Evolutionary conservation across 2,329 filamentous ascomycete genomes (phyloP).

Genomic region (Cordyceps cateniannulata): DNA sequence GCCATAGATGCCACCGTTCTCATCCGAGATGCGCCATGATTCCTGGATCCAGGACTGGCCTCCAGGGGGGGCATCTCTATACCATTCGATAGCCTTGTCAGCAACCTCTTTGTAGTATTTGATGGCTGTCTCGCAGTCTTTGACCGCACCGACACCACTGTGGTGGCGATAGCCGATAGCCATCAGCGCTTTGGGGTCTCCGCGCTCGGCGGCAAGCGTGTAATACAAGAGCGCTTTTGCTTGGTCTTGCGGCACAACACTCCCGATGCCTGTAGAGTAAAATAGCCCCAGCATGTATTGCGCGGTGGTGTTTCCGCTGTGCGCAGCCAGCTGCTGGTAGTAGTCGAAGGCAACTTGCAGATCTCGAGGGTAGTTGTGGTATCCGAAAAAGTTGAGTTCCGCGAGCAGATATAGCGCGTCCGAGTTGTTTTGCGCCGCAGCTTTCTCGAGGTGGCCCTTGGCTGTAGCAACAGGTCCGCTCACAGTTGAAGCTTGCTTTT

Average conservation of each 20-base stretch:
- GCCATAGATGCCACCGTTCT: conserved; percentile 86
- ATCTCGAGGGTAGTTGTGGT: conserved; percentile 80
- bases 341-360: conserved; percentile 72
- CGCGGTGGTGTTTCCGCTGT: conserved; percentile 82
- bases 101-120: conserved; percentile 90
- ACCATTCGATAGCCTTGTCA: conserved; percentile 85
- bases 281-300: conserved; percentile 95
- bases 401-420: conserved; percentile 87
- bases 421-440: conserved; percentile 53
- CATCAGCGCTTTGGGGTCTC: conserved; percentile 86
- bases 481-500: conserved; percentile 26
- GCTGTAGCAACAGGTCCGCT: conserved; percentile 43
- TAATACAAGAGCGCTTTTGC: conserved; percentile 90
- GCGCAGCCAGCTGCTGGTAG: conserved; percentile 70
- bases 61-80: conserved; percentile 82
- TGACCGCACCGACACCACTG: conserved; percentile 74
- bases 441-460: conserved; percentile 45
- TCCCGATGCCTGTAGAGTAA: conserved; percentile 87
- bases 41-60: conserved; percentile 73
- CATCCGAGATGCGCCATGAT: conserved; percentile 81
- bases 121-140: conserved; percentile 77
- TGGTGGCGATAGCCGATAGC: conserved; percentile 83
- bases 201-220: conserved; percentile 81
- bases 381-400: conserved; percentile 95
- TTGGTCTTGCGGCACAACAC: conserved; percentile 75